phyloP scores from a whole-genome alignment of 768 basidiomycete species.

The Boletus pseudo-olivaceus region DNA sequence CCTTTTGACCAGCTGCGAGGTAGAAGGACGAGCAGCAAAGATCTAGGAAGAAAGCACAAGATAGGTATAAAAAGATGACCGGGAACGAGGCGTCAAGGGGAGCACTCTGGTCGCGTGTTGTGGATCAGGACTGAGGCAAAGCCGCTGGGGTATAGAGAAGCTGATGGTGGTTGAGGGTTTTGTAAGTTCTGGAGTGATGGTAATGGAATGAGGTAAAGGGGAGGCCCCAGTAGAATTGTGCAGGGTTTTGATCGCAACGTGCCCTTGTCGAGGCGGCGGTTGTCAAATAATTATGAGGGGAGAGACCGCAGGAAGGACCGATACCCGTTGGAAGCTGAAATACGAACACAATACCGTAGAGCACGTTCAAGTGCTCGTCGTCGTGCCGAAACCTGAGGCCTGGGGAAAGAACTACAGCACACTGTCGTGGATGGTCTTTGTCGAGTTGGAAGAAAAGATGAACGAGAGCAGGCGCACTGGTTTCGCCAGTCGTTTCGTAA shows the following conservation, averaged over 20 bases:
- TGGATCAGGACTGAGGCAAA: slow-evolving; percentile 29
- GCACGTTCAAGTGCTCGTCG: slow-evolving; percentile 17
- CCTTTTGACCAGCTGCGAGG: slow-evolving; percentile 35
- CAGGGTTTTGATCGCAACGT: slow-evolving; percentile 80
- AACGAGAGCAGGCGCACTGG: slow-evolving; percentile 26
- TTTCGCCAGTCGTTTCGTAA: slow-evolving; percentile 34
- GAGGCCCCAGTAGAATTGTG: slow-evolving; percentile 43
- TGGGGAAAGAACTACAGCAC: slow-evolving; percentile 5
- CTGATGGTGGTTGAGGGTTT: slow-evolving; percentile 39
- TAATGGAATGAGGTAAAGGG: slow-evolving; percentile 56
- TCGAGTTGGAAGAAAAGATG: slow-evolving; percentile 19
- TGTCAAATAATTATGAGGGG: slow-evolving; percentile 39
- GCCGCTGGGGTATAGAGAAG: slow-evolving; percentile 25
- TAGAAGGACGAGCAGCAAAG: slow-evolving; percentile 37
- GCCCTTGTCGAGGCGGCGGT: slow-evolving; percentile 56
- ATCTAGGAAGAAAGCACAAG: slow-evolving; percentile 39
- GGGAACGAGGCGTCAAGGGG: slow-evolving; percentile 45
- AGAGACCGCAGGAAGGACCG: slow-evolving; percentile 19
- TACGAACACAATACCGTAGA: slow-evolving; percentile 16
- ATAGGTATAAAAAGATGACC: slow-evolving; percentile 54
- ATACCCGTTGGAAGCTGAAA: slow-evolving; percentile 18
- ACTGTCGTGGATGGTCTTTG: slow-evolving; percentile 19
- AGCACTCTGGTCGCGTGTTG: slow-evolving; percentile 43
- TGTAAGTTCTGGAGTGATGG: slow-evolving; percentile 29
- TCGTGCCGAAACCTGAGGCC: slow-evolving; percentile 4